These are phyloP conservation scores for Penicillium sp. DNA, from an alignment of 2,329 filamentous ascomycete species.

Conservation along the genomic window DNA sequence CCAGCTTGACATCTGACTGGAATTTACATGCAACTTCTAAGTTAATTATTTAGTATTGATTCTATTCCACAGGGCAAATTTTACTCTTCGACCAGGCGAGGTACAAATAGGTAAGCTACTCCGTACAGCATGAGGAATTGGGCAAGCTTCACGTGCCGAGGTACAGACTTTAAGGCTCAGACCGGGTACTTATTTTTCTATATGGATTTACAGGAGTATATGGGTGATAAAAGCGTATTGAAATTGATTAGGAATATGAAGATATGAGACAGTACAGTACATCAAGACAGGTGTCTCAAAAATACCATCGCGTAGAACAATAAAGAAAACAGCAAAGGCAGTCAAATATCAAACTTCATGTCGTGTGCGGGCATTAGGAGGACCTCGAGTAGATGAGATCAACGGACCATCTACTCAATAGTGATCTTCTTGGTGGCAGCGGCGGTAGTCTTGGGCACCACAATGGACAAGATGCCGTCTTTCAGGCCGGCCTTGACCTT, in stretches of 20 bases:
- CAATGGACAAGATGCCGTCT: constrained; percentile 60
- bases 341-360: constrained; percentile 2
- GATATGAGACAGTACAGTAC: neutral
- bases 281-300: neutral
- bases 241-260: neutral
- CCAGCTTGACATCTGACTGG: neutral
- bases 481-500: constrained; percentile 62
- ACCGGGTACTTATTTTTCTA: no score
- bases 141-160: constrained; percentile 14
- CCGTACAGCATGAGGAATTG: neutral
- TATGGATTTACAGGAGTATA: no score
- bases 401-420: constrained; percentile 50
- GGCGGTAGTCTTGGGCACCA: constrained; percentile 58
- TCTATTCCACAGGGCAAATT: no score
- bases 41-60: no score
- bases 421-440: constrained; percentile 54
- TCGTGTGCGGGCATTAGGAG: constrained; percentile 1
- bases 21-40: neutral
- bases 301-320: neutral
- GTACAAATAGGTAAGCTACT: neutral
- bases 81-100: no score
- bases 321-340: neutral
- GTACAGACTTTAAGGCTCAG: neutral
- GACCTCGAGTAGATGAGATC: neutral
- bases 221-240: no score